Evolutionary conservation across 2,329 filamentous ascomycete genomes (phyloP).

Genomic region (Colletotrichum sansevieriae): DNA sequence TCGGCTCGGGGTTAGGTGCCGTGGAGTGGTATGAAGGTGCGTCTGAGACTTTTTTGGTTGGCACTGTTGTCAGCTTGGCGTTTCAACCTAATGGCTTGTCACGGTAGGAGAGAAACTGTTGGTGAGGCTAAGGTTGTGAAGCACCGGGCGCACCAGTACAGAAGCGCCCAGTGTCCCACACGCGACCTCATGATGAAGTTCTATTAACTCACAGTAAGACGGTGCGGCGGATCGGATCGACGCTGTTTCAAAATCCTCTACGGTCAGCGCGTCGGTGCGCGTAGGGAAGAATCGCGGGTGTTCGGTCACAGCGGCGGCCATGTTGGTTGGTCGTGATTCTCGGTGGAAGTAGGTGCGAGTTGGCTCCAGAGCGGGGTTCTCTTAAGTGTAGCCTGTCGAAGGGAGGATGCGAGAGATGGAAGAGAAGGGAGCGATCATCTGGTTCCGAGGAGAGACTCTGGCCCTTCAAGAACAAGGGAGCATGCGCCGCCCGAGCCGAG

Average conservation of each 20-base stretch:
- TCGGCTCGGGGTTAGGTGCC: constrained; percentile 59
- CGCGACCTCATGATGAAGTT: background rate
- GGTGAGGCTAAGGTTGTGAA: constrained; percentile 4
- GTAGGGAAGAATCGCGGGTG: constrained; percentile 39
- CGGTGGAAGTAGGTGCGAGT: background rate
- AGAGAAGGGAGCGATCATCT: constrained; percentile 25
- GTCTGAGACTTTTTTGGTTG: constrained; percentile 65
- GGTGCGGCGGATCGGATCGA: constrained; percentile 77
- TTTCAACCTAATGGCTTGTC: background rate
- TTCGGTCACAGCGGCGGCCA: constrained; percentile 35
- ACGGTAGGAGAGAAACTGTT: background rate
- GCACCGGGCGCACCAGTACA: background rate
- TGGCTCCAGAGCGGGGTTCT: background rate
- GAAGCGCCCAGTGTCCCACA: constrained; percentile 12
- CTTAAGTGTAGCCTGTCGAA: constrained; percentile 25
- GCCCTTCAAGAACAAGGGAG: constrained; percentile 19
- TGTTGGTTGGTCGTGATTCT: constrained; percentile 10
- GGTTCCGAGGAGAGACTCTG: constrained; percentile 12
- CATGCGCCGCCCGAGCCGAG: constrained; percentile 9
- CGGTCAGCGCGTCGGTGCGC: constrained; percentile 48
- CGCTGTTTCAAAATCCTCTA: constrained; percentile 74
- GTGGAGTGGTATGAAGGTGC: constrained; percentile 74
- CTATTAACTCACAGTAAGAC: constrained; percentile 69
- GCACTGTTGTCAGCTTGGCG: background rate
- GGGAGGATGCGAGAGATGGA: constrained; percentile 18